Evolutionary conservation across 129 eudicot genomes (phyloP).

Genomic region (Flaveria linearis): DNA sequence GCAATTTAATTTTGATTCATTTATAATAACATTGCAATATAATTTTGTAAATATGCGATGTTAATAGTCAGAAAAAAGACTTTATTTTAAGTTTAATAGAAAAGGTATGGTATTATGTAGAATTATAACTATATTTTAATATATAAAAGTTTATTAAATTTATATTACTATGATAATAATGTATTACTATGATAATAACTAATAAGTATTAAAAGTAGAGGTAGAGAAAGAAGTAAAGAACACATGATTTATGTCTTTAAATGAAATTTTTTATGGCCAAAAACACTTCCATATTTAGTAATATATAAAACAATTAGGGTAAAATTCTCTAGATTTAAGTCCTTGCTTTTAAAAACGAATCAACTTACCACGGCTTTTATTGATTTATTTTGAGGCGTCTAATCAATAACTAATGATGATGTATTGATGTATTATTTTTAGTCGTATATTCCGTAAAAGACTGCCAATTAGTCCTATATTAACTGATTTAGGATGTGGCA

Average conservation of each 20-base stretch:
- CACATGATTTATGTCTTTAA: neutral
- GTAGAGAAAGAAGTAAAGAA: neutral
- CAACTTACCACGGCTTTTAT: neutral
- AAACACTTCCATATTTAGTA: constrained; percentile 21
- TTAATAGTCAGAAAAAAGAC: neutral
- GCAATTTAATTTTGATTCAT: neutral
- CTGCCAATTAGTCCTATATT: no score
- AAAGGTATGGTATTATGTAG: neutral
- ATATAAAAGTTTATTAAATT: neutral
- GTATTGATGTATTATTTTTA: no score
- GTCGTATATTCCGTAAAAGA: no score
- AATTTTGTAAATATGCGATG: neutral
- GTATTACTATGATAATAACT: no score
- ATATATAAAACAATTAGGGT: constrained; percentile 11
- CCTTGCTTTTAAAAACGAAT: constrained; percentile 7
- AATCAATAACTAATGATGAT: no score
- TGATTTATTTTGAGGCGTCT: no score
- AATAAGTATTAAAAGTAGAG: neutral
- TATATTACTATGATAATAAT: neutral
- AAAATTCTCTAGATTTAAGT: neutral
- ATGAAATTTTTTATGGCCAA: constrained; percentile 18
- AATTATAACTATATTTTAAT: neutral
- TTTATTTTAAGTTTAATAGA: neutral
- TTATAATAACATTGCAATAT: no score
- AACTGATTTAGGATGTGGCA: no score